phyloP scores from a whole-genome alignment of 2,329 filamentous ascomycete species.

The Fusarium transvaalense region DNA sequence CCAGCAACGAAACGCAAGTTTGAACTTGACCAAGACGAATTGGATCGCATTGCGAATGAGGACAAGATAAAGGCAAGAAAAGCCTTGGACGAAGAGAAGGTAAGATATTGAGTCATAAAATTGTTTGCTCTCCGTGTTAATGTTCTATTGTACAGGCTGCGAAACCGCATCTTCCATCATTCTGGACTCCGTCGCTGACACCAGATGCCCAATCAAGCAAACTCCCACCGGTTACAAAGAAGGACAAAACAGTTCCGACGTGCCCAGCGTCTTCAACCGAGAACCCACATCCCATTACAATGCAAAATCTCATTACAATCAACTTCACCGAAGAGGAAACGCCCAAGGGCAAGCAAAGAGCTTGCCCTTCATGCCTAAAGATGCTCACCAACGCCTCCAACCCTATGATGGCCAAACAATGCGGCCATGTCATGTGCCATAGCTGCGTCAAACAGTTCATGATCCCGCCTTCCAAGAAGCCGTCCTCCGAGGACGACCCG shows the following conservation, averaged over 20 bases:
- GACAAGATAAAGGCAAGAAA: conserved; percentile 78
- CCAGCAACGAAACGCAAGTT: conserved; percentile 77
- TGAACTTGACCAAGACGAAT: conserved; percentile 77
- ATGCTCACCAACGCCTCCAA: conserved; percentile 83
- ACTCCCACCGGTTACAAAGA: conserved; percentile 69
- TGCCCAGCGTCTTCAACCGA: conserved; percentile 80
- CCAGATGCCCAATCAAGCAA: conserved; percentile 64
- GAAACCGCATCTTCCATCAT: conserved; percentile 81
- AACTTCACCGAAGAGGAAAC: conserved; percentile 79
- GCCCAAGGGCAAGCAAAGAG: conserved; percentile 57
- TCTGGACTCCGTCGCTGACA: conserved; percentile 91
- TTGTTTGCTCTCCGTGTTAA: conserved; percentile 24
- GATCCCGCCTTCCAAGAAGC: conserved; percentile 63
- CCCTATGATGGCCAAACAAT: conserved; percentile 86
- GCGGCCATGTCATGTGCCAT: conserved; percentile 91
- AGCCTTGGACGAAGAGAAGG: conserved; percentile 79
- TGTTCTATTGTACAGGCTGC: conserved; percentile 59
- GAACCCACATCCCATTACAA: conserved; percentile 78
- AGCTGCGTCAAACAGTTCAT: conserved; percentile 89
- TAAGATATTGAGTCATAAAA: conserved; percentile 45
- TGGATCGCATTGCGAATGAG: conserved; percentile 75
- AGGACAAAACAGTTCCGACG: conserved; percentile 74
- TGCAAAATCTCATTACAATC: conserved; percentile 82
- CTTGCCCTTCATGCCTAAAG: conserved; percentile 90
- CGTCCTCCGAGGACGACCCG: conserved; percentile 61